Base-by-base conservation (phyloP, 306 rosid species). In the Gastrolobium bilobum region DNA sequence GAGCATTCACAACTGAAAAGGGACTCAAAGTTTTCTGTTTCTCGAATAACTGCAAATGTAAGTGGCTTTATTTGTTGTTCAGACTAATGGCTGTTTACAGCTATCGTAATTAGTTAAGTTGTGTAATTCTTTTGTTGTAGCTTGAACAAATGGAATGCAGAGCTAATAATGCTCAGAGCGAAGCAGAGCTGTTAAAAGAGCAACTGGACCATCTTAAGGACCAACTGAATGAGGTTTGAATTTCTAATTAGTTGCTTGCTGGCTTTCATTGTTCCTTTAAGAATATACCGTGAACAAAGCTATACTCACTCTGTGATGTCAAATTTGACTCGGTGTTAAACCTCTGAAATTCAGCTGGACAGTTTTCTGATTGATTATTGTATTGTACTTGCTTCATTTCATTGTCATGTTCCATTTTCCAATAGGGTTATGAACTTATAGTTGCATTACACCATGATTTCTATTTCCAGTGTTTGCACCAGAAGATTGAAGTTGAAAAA, bases 401-500 rank as follows among this genome's bases (percentile, higher is more conserved):
- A 68, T 33, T 68, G 37, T 38, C 14, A 43, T 77, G 54, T 59
- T 34, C 48, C 40, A 13, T 5, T 69, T 70, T 77, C 52, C 30
- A 37, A 54, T 43, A 37, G 66, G 61, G 40, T 77, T 77, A 43
- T 37, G 40, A 30, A 78, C 71, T 30, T 56, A 11, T 69, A 10
- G 7, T 82, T 13, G 48, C 4, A 39, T 66, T 29, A 56, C 37
- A 33, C 58, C 47, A 62, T 81, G 53, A n/a, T 83, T 83, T 39
- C 58, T 80, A 51, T 84, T 78, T 84, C 42, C 88, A 95, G 99
- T 89, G 93, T 70, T 78, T 91, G 92, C 86, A 78, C 51, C 90
- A 91, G 87, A 95, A 91, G 90, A 74, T 76, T 75, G 98, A 92
- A 82, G 82, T 77, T 69, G 99, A 92, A 86, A 92, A 90, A 80